Percentiles rank a stretch among this genome's conserved stretches.
These are phyloP conservation scores for Funneliformis mosseae DNA, from an alignment of 192 early-diverging fungal genomes.

Conservation along the genomic window DNA sequence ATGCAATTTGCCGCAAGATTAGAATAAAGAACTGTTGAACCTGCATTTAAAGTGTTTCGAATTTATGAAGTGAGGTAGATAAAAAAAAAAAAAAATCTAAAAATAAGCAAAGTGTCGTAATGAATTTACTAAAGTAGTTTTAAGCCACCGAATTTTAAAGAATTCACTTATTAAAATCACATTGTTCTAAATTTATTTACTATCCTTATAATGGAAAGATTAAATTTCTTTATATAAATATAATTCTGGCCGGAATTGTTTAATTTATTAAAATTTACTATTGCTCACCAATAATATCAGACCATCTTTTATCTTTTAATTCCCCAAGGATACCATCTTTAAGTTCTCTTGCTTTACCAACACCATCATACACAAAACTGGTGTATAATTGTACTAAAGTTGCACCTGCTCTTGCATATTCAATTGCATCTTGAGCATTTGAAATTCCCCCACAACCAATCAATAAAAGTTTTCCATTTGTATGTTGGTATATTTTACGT, in stretches of 20 bases:
- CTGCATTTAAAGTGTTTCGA: not conserved
- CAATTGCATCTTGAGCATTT: constrained; percentile 75
- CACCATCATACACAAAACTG: constrained; percentile 73
- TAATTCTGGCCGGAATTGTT: too few relatives aligned
- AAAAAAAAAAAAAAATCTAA: not conserved
- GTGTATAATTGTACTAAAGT: constrained; percentile 83
- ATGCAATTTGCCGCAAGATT: not conserved
- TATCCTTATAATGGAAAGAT: too few relatives aligned
- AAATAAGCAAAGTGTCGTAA: too few relatives aligned
- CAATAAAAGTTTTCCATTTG: constrained; percentile 73
- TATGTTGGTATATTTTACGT: constrained; percentile 74
- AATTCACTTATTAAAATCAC: too few relatives aligned
- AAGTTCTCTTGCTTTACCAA: constrained; percentile 74
- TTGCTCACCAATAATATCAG: constrained; percentile 47
- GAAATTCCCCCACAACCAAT: constrained; percentile 89
- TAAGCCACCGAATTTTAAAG: too few relatives aligned
- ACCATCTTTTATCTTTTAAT: constrained; percentile 78
- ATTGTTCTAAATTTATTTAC: too few relatives aligned
- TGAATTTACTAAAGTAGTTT: too few relatives aligned
- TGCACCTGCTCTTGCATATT: constrained; percentile 83
- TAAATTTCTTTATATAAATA: too few relatives aligned
- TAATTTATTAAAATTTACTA: not conserved
- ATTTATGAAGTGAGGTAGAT: not conserved
- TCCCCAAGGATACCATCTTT: constrained; percentile 73
- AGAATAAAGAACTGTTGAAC: not conserved